Evolutionary conservation across 2,329 filamentous ascomycete species (phyloP), one percentile per base, ranked within the genome.

Genomic region (Aspergillus sp.): DNA sequence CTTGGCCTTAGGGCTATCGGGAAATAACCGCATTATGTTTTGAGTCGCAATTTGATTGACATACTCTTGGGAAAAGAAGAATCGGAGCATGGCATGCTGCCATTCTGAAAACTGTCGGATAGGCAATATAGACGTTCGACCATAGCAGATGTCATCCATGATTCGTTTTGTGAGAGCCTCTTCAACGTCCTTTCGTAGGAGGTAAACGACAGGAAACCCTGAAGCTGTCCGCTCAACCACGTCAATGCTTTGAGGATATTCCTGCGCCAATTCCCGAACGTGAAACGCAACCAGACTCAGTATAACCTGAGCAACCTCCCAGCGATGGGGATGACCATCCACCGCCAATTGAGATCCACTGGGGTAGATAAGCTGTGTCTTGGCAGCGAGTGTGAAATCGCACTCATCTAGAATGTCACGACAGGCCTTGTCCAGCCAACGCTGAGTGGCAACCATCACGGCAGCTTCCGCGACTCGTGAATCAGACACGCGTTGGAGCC

Each of bases 401-500:
- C 73, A 83, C 53, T 87, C 83, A 48, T 87, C 83, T 0, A 87
- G 61, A 0, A 87, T 68, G 53, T 88, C 83, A 0, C 82, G 72
- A 3, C 72, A 76, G 2, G 66, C 54, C 0, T 47, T 45, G 2
- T 75, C 65, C 5, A 86, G 56, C 67, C 75, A 79, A 0, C 58
- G 45, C 27, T 84, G 77, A 0, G 71, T 68, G 0, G 61, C 57
- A 2, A 83, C 64, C 72, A 86, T 78, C 1, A 51, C 53, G 0
- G 51, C 56, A 0, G 76, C 74, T 30, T 74, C 63, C 0, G 58
- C 41, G 0, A 69, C 42, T 3, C 70, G 61, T 1, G 61, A 59
- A 37, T 83, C 76, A 0, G 73, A 71, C 0, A 85, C 57, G 2
- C 72, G 70, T 49, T 86, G 80, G 1, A 79, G 54, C 0, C 79